Evolutionary conservation across 345 rosid genomes (phyloP).

Genomic region (Erodium maritimum): DNA sequence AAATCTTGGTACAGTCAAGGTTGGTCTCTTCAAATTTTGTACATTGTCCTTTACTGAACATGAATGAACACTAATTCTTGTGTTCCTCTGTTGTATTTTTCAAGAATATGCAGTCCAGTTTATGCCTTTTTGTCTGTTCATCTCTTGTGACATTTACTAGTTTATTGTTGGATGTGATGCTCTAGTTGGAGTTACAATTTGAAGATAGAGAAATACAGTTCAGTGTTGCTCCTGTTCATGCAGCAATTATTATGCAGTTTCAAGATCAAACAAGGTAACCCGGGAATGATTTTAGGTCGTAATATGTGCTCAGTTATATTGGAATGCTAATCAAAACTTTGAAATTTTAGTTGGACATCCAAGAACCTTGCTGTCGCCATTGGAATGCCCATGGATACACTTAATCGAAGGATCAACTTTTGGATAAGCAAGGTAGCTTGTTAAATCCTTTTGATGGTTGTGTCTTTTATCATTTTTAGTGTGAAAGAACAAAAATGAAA

Average conservation of each 20-base stretch:
- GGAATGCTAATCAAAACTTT: neutral
- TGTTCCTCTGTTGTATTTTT: too few relatives aligned
- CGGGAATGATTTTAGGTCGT: constrained; percentile 5
- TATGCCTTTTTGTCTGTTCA: neutral
- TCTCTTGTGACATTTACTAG: neutral
- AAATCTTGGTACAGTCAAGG: constrained; percentile 94
- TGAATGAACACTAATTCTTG: neutral
- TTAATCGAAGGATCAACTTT: constrained; percentile 64
- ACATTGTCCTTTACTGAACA: neutral
- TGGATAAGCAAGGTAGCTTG: constrained; percentile 81
- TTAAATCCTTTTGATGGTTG: constrained; percentile 2
- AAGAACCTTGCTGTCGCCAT: constrained; percentile 53
- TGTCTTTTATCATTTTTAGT: constrained; percentile 3
- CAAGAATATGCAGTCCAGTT: neutral
- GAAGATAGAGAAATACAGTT: constrained; percentile 76
- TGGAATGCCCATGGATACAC: constrained; percentile 62
- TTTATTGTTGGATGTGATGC: neutral
- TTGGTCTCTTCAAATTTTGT: constrained; percentile 10
- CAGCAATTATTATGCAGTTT: constrained; percentile 87
- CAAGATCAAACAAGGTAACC: constrained; percentile 70
- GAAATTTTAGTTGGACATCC: constrained; percentile 64
- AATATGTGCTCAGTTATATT: neutral
- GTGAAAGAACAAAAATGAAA: neutral
- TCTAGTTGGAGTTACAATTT: constrained; percentile 82
- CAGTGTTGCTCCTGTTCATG: constrained; percentile 77